These are phyloP conservation scores for Cucumis melo DNA, from an alignment of 306 rosid genomes.

Conservation along the genomic window DNA sequence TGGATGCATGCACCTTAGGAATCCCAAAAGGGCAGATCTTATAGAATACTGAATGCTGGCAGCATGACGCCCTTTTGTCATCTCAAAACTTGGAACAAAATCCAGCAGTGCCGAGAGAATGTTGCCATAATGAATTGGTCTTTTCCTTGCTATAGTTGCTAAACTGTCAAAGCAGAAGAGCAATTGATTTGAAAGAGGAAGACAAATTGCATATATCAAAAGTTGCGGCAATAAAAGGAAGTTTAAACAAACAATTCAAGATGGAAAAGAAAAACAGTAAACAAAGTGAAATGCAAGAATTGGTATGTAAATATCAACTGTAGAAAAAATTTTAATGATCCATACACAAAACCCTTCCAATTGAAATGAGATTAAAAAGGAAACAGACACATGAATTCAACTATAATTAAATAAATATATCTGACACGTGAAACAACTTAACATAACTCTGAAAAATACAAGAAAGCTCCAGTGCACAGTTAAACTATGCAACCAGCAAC, in stretches of 20 bases:
- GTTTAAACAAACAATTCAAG: not conserved
- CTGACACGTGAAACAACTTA: not conserved
- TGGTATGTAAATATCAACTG: not conserved
- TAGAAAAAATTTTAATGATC: not conserved
- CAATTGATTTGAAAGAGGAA: not conserved
- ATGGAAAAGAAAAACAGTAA: not conserved
- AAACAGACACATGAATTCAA: not conserved
- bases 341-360: not conserved
- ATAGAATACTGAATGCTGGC: slow-evolving; percentile 71
- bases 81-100: slow-evolving; percentile 59
- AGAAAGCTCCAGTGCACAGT: not conserved
- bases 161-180: slow-evolving; percentile 47
- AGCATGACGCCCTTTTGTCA: slow-evolving; percentile 56
- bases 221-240: not conserved
- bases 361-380: not conserved
- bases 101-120: slow-evolving; percentile 64
- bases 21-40: slow-evolving; percentile 86
- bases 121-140: slow-evolving; percentile 55
- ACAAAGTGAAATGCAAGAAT: not conserved
- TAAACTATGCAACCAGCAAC: not conserved
- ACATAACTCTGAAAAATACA: not conserved
- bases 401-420: not conserved
- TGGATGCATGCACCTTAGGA: slow-evolving; percentile 71
- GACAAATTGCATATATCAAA: not conserved
- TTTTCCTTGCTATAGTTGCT: slow-evolving; percentile 76